Conservation (phyloP, 1,139 yeast genomes). For the Zygosaccharomyces sapae region DNA sequence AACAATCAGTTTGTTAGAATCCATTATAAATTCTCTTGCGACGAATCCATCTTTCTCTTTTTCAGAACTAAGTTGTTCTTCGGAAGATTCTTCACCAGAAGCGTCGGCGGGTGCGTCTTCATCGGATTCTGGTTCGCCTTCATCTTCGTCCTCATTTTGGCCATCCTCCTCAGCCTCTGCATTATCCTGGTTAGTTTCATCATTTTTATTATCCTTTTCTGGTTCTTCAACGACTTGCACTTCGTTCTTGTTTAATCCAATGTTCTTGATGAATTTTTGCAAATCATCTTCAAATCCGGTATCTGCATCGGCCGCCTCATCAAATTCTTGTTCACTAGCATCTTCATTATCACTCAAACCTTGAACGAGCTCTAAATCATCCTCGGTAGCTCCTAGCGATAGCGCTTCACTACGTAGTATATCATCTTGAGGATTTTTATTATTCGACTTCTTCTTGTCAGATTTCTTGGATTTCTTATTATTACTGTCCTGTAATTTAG, state of each 20-base stretch:
- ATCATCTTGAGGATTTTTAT: constrained; percentile 26
- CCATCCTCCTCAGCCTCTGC: constrained; percentile 14
- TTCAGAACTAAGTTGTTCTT: constrained; percentile 29
- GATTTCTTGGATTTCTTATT: constrained; percentile 17
- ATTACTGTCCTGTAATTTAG: constrained; percentile 31
- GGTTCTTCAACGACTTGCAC: constrained; percentile 29
- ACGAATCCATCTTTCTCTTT: constrained; percentile 42
- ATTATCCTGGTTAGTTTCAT: constrained; percentile 29
- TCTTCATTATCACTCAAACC: constrained; percentile 56
- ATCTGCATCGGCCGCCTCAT: constrained; percentile 43
- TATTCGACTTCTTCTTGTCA: constrained; percentile 22
- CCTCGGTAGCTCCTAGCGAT: constrained; percentile 69
- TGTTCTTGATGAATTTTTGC: constrained; percentile 58
- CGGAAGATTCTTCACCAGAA: constrained; percentile 13
- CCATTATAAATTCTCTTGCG: constrained; percentile 51
- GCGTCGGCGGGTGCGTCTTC: constrained; percentile 13
- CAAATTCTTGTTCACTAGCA: constrained; percentile 61
- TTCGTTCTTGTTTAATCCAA: constrained; percentile 50
- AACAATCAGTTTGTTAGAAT: constrained; percentile 52
- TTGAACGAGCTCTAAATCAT: constrained; percentile 53
- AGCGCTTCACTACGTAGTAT: constrained; percentile 64
- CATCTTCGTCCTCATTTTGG: constrained; percentile 21
- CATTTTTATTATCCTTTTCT: constrained; percentile 31
- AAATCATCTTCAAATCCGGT: constrained; percentile 54
- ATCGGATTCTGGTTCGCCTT: constrained; percentile 23